Conservation (phyloP, 768 basidiomycete species). For the Favolaschia claudopus region DNA sequence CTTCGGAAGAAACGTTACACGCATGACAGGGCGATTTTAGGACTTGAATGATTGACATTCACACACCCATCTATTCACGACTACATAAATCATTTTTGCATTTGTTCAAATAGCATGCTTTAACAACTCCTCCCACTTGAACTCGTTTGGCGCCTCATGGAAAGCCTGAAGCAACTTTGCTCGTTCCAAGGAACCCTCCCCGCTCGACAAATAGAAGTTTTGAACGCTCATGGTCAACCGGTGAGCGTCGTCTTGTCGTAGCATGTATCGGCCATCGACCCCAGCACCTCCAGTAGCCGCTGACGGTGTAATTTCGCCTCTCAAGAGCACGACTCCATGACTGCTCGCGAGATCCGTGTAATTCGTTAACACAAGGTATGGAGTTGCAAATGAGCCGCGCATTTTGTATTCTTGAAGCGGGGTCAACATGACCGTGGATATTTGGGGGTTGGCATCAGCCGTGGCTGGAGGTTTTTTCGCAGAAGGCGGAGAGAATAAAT, state of each 20-base stretch:
- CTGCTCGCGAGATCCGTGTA: conserved; percentile 88
- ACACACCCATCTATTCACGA: neutral
- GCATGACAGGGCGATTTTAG: conserved; percentile 41
- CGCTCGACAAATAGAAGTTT: conserved; percentile 71
- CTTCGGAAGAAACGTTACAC: conserved; percentile 37
- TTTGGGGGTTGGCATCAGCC: conserved; percentile 53
- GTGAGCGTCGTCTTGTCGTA: conserved; percentile 86
- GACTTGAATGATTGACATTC: neutral
- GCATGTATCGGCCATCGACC: conserved; percentile 57
- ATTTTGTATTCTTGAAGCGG: conserved; percentile 94
- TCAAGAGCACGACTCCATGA: conserved; percentile 84
- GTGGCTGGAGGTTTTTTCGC: conserved; percentile 30
- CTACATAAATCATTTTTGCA: neutral
- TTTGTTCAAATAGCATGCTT: conserved; percentile 50
- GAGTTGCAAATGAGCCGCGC: conserved; percentile 84
- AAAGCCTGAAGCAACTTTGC: conserved; percentile 69
- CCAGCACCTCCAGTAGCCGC: conserved; percentile 45
- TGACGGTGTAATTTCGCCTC: conserved; percentile 89
- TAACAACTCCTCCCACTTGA: conserved; percentile 84
- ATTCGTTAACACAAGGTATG: conserved; percentile 88
- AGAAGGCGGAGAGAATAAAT: conserved; percentile 52
- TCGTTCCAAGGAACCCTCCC: conserved; percentile 38
- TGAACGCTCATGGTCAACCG: conserved; percentile 81
- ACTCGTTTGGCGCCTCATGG: conserved; percentile 79
- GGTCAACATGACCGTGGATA: conserved; percentile 88